phyloP scores from a whole-genome alignment of 2,329 filamentous ascomycete species.

The Aureobasidium sp. region DNA sequence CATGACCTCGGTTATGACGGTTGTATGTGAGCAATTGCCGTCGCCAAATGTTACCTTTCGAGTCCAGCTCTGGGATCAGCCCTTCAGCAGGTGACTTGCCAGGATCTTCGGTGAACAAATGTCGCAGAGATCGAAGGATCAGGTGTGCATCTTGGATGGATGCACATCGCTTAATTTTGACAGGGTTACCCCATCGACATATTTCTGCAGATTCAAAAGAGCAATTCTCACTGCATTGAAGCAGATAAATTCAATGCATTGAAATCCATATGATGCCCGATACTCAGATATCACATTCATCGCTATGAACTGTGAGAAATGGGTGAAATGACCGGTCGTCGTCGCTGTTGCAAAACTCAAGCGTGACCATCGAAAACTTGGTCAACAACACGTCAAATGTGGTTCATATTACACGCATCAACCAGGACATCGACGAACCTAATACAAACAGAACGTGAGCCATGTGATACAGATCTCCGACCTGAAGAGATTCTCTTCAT shows the following conservation, averaged over 20 bases:
- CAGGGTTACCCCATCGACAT: background rate
- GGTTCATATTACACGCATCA: too few relatives aligned
- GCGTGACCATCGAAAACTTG: too few relatives aligned
- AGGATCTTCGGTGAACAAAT: background rate
- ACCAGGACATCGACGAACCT: too few relatives aligned
- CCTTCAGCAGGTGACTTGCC: background rate
- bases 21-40: background rate
- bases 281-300: background rate
- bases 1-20: constrained; percentile 1
- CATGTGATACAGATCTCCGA: background rate
- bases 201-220: background rate
- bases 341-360: too few relatives aligned
- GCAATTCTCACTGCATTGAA: background rate
- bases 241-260: background rate
- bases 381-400: too few relatives aligned
- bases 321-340: too few relatives aligned
- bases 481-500: too few relatives aligned
- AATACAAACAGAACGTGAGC: too few relatives aligned
- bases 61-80: too few relatives aligned
- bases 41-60: background rate
- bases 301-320: too few relatives aligned
- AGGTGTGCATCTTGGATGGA: background rate
- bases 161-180: background rate
- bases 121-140: too few relatives aligned
- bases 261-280: background rate